Evolutionary conservation across 2,329 filamentous ascomycete species (phyloP).

Genomic region (Colletotrichum liriopes): DNA sequence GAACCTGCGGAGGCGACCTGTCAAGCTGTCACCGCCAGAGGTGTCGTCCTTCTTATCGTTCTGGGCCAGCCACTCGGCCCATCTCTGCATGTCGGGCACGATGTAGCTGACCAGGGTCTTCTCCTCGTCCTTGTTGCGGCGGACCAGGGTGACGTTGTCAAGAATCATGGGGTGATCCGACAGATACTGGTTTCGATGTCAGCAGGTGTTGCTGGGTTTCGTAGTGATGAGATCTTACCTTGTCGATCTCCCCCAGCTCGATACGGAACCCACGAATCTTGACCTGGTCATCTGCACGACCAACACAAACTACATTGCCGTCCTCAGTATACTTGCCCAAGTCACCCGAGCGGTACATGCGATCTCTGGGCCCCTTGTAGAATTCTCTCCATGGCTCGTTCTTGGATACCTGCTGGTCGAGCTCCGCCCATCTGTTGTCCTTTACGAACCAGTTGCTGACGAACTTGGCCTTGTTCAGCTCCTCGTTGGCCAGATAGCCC

Average conservation of each 20-base stretch:
- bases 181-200: conserved; percentile 24
- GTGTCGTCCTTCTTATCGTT: conserved; percentile 59
- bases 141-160: conserved; percentile 75
- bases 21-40: conserved; percentile 1
- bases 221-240: not conserved
- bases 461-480: conserved; percentile 80
- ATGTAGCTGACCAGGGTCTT: conserved; percentile 90
- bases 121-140: conserved; percentile 88
- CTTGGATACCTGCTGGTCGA: conserved; percentile 67
- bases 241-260: conserved; percentile 92
- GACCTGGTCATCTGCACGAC: conserved; percentile 89
- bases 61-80: conserved; percentile 52
- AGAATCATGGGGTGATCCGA: conserved; percentile 13
- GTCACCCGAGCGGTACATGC: conserved; percentile 90
- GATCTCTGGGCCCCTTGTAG: conserved; percentile 87
- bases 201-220: not conserved
- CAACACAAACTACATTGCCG: conserved; percentile 75
- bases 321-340: conserved; percentile 84
- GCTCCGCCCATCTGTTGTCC: conserved; percentile 76
- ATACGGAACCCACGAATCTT: conserved; percentile 98
- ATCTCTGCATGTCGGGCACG: conserved; percentile 71
- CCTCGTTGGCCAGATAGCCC: conserved; percentile 52
- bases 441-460: conserved; percentile 90
- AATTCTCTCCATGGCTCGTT: conserved; percentile 82
- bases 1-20: conserved; percentile 7